Percentiles rank a stretch among this genome's conserved stretches.
Evolutionary conservation across 768 basidiomycete species (phyloP).

Genomic region (Tulasnella sp.): DNA sequence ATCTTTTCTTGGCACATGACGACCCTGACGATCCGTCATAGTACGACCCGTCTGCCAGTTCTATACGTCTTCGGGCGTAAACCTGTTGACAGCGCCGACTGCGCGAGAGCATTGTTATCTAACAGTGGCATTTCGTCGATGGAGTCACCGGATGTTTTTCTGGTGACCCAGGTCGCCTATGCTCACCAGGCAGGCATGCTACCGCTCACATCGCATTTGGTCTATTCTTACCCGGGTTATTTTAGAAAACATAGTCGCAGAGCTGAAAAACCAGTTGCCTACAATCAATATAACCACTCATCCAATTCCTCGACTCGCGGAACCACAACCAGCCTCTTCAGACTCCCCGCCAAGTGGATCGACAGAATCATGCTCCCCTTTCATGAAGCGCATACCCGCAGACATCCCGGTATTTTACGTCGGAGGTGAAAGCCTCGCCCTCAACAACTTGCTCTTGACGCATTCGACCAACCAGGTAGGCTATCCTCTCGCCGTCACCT

Average conservation of each 20-base stretch:
- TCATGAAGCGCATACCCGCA: constrained; percentile 1
- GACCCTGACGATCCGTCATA: no score
- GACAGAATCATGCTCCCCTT: background rate
- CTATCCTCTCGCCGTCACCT: background rate
- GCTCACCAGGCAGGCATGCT: constrained; percentile 54
- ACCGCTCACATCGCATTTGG: background rate
- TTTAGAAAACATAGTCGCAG: constrained; percentile 6
- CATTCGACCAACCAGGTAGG: constrained; percentile 57
- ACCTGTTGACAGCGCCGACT: constrained; percentile 47
- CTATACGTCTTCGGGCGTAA: constrained; percentile 86
- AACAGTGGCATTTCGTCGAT: constrained; percentile 28
- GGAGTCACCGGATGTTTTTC: constrained; percentile 36
- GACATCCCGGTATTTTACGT: constrained; percentile 49
- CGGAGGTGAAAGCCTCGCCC: constrained; percentile 67
- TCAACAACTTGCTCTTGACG: constrained; percentile 83
- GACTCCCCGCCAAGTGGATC: background rate
- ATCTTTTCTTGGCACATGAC: no score
- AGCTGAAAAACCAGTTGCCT: constrained; percentile 23
- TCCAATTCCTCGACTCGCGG: constrained; percentile 23
- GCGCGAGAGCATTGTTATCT: constrained; percentile 38
- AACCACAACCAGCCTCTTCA: background rate
- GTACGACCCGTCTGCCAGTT: constrained; percentile 80
- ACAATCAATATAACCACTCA: constrained; percentile 28
- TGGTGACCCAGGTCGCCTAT: constrained; percentile 75
- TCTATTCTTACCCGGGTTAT: background rate